Evolutionary conservation across 179 eudicot genomes (phyloP).

Genomic region (Silene noctiflora): DNA sequence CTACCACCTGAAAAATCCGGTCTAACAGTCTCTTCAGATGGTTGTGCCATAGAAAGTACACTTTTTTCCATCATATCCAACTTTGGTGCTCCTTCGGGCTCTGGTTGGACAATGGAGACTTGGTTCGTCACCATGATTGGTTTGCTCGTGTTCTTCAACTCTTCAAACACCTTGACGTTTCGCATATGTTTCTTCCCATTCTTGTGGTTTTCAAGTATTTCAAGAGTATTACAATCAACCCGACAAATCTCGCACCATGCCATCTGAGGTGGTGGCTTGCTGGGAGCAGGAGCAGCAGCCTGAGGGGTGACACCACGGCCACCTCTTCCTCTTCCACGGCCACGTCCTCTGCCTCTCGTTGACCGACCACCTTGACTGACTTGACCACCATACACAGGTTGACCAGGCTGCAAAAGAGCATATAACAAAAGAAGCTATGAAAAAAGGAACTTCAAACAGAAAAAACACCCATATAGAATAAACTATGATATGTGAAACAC

Average conservation of each 20-base stretch:
- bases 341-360: slow-evolving; percentile 32
- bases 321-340: slow-evolving; percentile 42
- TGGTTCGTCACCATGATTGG: slow-evolving; percentile 8
- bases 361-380: slow-evolving; percentile 27
- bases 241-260: slow-evolving; percentile 73
- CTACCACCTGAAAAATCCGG: slow-evolving; percentile 18
- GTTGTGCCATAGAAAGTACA: slow-evolving; percentile 16
- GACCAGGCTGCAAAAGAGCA: slow-evolving; percentile 25
- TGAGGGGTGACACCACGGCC: slow-evolving; percentile 31
- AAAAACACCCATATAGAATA: neutral
- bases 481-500: slow-evolving; percentile 30
- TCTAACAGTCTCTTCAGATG: slow-evolving; percentile 22
- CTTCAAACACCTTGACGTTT: slow-evolving; percentile 42
- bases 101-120: slow-evolving; percentile 16
- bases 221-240: slow-evolving; percentile 51
- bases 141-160: slow-evolving; percentile 34
- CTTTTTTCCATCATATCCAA: neutral
- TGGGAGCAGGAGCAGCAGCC: slow-evolving; percentile 24
- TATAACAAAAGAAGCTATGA: slow-evolving; percentile 8
- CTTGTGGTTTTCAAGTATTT: slow-evolving; percentile 57
- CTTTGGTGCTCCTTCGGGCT: slow-evolving; percentile 3
- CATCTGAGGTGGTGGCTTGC: slow-evolving; percentile 26
- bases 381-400: slow-evolving; percentile 25
- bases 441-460: neutral
- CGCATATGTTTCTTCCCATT: slow-evolving; percentile 56